Evolutionary conservation across 2,329 filamentous ascomycete genomes (phyloP).

Genomic region (Clarireedia paspali): DNA sequence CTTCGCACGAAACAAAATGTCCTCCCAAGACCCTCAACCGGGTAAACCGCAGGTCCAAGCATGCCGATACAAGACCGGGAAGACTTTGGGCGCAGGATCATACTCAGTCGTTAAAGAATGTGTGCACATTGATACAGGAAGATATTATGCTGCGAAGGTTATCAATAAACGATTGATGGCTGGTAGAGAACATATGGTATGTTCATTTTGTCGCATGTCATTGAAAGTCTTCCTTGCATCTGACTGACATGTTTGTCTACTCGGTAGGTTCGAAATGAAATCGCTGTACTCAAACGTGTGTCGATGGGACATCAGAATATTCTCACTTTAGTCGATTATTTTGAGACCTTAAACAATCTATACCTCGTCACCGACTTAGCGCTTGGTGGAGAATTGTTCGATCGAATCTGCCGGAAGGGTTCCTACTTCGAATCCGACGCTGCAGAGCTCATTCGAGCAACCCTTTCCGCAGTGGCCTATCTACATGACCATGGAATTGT

Average conservation of each 20-base stretch:
- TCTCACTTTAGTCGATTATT: slow-evolving; percentile 95
- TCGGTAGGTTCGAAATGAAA: slow-evolving; percentile 90
- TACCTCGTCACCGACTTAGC: slow-evolving; percentile 97
- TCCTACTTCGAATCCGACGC: slow-evolving; percentile 98
- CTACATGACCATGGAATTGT: slow-evolving; percentile 98
- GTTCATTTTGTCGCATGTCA: slow-evolving; percentile 16
- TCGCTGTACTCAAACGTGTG: slow-evolving; percentile 93
- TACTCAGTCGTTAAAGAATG: slow-evolving; percentile 99
- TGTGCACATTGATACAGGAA: slow-evolving; percentile 93
- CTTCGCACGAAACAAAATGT: background rate
- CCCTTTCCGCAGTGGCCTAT: slow-evolving; percentile 94
- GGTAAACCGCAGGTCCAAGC: slow-evolving; percentile 58
- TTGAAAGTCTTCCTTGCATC: background rate
- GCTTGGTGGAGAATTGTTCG: slow-evolving; percentile 92
- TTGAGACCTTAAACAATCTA: slow-evolving; percentile 99
- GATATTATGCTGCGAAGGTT: slow-evolving; percentile 98
- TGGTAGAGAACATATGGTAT: slow-evolving; percentile 94
- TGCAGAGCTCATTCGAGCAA: slow-evolving; percentile 88
- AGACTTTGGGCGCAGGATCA: slow-evolving; percentile 91
- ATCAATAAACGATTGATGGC: slow-evolving; percentile 99
- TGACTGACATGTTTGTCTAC: background rate
- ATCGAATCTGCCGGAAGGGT: slow-evolving; percentile 96
- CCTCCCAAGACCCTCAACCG: slow-evolving; percentile 6
- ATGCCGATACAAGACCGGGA: slow-evolving; percentile 97
- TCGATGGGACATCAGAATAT: slow-evolving; percentile 99